Base-by-base conservation (phyloP, 805 yeast genomes). In the Nakazawaea molendinolei region DNA sequence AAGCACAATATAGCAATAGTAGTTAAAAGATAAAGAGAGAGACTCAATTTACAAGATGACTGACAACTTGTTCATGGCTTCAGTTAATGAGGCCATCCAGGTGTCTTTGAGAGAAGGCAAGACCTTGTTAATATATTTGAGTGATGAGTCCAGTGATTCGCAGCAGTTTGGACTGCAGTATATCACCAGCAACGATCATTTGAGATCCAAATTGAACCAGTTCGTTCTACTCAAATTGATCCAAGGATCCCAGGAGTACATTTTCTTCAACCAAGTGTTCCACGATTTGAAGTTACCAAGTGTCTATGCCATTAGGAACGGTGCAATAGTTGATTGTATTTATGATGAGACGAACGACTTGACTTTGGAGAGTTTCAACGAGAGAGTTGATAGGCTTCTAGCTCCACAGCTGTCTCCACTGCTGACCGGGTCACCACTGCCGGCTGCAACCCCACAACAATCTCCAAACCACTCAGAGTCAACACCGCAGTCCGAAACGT, bases 251-350 rank as follows among this genome's bases (percentile, higher is more conserved):
- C 46, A 49, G 1, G 74, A 75, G 41, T 76, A 62, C 41, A 47
- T 42, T 1, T 59, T 60, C 44, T 77, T 81, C 47, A 58, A 65
- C 23, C 77, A 75, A 42, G 58, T 79, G n/a, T 78, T 76, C 43
- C 76, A 76, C 3, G 56, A 63, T 13, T 58, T 67, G 6, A 48
- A 47, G 1, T 62, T 67, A 3, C 89, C 89, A 2, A 67, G 83
- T 43, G 57, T 80, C 17, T 68, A 73, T 47, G 56, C 79, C 10
- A 62, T 83, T n/a, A 56, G 53, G 23, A 56, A 61, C 8, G 76
- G 80, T 5, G 51, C 58, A 26, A 60, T 76, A 5, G 42, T 71
- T 23, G 75, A 67, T 31, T 46, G 63, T 3, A 55, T 76, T 8
- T 54, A 56, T 7, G 65, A 56, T 5, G 62, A 55, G 3, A 16